Conservation (phyloP, 2,329 filamentous ascomycete genomes). For the Byssothecium circinans region DNA sequence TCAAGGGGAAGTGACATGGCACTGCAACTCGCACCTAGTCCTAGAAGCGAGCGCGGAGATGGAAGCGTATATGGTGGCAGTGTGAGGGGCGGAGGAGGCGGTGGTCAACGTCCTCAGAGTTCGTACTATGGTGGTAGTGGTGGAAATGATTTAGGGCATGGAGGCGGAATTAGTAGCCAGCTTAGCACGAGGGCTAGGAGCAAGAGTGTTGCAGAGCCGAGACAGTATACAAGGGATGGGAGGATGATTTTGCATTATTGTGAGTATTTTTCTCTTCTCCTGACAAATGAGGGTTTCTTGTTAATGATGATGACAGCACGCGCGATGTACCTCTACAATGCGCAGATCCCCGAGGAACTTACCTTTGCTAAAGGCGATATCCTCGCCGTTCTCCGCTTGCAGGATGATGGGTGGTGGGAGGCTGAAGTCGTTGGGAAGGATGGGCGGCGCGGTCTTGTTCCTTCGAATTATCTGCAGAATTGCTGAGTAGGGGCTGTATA, state of each 20-base stretch:
- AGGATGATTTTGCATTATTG: slow-evolving; percentile 89
- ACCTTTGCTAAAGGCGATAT: slow-evolving; percentile 91
- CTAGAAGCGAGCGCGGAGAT: slow-evolving; percentile 40
- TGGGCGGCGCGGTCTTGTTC: slow-evolving; percentile 61
- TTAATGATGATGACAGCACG: slow-evolving; percentile 62
- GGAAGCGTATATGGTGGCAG: slow-evolving; percentile 46
- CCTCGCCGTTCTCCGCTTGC: slow-evolving; percentile 81
- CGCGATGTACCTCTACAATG: slow-evolving; percentile 90
- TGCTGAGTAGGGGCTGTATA: slow-evolving; percentile 40
- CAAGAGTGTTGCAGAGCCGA: slow-evolving; percentile 84
- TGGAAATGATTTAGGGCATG: slow-evolving; percentile 25
- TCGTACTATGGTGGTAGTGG: slow-evolving; percentile 45
- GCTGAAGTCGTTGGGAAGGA: slow-evolving; percentile 78
- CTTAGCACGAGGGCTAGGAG: slow-evolving; percentile 60
- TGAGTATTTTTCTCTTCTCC: slow-evolving; percentile 57
- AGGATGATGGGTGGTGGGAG: slow-evolving; percentile 99
- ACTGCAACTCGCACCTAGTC: slow-evolving; percentile 47
- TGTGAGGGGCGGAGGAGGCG: slow-evolving; percentile 35
- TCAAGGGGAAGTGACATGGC: slow-evolving; percentile 48
- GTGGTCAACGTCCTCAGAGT: slow-evolving; percentile 44
- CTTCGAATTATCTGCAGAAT: slow-evolving; percentile 67
- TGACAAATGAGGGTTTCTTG: not conserved
- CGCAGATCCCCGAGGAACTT: slow-evolving; percentile 92
- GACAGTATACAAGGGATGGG: slow-evolving; percentile 83
- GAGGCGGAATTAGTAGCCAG: slow-evolving; percentile 30